phyloP scores from a whole-genome alignment of 2,329 filamentous ascomycete species.

The Thielaviopsis punctulata region DNA sequence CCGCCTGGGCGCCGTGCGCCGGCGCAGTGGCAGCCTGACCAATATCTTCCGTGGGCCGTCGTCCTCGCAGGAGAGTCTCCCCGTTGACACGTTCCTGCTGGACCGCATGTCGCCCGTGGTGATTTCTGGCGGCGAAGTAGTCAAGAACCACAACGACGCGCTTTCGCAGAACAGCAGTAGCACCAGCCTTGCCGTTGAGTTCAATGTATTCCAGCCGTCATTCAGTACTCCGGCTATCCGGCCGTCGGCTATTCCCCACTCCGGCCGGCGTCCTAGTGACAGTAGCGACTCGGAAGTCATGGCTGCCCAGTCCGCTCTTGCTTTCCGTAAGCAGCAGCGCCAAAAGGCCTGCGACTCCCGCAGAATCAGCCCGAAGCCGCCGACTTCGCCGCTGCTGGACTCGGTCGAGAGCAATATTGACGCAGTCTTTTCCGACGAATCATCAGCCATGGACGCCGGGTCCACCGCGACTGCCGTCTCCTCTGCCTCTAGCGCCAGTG shows the following conservation, averaged over 20 bases:
- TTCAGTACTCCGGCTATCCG: constrained; percentile 28
- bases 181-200: constrained; percentile 30
- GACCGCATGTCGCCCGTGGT: constrained; percentile 49
- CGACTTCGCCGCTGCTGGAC: neutral
- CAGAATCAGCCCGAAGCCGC: neutral
- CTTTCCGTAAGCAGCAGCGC: constrained; percentile 23
- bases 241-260: constrained; percentile 34
- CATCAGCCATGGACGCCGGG: constrained; percentile 15
- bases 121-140: constrained; percentile 44
- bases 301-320: constrained; percentile 32
- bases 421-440: constrained; percentile 38
- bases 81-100: constrained; percentile 39
- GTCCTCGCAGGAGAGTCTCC: constrained; percentile 34
- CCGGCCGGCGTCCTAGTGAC: constrained; percentile 31
- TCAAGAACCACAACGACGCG: constrained; percentile 39
- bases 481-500: neutral
- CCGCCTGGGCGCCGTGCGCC: constrained; percentile 40
- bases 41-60: constrained; percentile 27
- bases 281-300: constrained; percentile 37
- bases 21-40: constrained; percentile 44
- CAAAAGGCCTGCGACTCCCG: neutral
- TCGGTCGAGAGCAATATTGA: neutral
- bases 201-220: constrained; percentile 24
- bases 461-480: neutral
- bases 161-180: constrained; percentile 32